Evolutionary conservation across 2,329 filamentous ascomycete species (phyloP).

Genomic region (Amylocarpus encephaloides): DNA sequence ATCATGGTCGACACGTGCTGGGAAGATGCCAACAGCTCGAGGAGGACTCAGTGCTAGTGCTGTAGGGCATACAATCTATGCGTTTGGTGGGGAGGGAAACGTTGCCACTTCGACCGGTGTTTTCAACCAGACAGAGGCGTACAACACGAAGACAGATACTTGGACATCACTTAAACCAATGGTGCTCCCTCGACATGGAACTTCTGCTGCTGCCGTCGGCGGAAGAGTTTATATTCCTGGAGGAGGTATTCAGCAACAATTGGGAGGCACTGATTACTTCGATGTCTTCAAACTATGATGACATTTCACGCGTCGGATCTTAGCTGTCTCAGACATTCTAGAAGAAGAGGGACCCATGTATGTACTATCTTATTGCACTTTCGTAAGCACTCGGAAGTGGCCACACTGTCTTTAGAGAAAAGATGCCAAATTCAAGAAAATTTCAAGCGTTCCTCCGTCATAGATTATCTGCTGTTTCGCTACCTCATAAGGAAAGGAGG

Average conservation of each 20-base stretch:
- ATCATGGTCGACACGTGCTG: conserved; percentile 22
- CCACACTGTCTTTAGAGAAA: too few relatives aligned
- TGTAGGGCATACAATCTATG: conserved; percentile 29
- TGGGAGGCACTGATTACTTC: not conserved
- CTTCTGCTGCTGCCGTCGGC: conserved; percentile 27
- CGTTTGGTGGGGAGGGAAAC: conserved; percentile 37
- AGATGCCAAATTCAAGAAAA: too few relatives aligned
- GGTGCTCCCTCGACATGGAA: conserved; percentile 33
- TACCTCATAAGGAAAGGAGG: too few relatives aligned
- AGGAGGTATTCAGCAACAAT: conserved; percentile 24
- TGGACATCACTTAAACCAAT: conserved; percentile 27
- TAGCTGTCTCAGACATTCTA: too few relatives aligned
- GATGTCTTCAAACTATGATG: conserved; percentile 1
- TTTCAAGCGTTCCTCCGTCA: too few relatives aligned
- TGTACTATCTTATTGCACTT: too few relatives aligned
- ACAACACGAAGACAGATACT: conserved; percentile 25
- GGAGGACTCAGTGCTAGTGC: conserved; percentile 30
- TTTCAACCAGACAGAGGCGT: conserved; percentile 30
- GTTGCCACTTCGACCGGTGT: conserved; percentile 17
- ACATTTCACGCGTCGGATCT: not conserved
- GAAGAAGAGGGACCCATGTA: too few relatives aligned
- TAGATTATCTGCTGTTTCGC: too few relatives aligned
- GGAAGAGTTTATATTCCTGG: conserved; percentile 33
- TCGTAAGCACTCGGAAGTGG: too few relatives aligned
- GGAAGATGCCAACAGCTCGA: conserved; percentile 34